phyloP scores from a whole-genome alignment of 208 protist species.

The Perkinsela sp. region DNA sequence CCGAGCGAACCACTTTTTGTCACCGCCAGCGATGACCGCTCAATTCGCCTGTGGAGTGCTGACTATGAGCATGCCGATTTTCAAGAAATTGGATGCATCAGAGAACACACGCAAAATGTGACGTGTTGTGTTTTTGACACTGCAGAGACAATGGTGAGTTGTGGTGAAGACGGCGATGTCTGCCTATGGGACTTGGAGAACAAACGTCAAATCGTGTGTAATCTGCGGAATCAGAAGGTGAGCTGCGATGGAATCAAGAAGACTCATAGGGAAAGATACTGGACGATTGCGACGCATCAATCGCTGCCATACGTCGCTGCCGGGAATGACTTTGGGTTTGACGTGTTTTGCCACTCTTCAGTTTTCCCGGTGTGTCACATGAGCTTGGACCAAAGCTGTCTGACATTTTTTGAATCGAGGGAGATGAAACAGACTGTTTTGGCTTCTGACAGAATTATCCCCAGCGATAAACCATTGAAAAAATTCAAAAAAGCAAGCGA shows the following conservation, averaged over 20 bases:
- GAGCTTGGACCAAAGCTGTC: constrained; percentile 5
- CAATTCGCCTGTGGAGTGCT: constrained; percentile 81
- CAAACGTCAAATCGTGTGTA: constrained; percentile 11
- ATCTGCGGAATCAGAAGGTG: neutral
- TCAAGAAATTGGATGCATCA: constrained; percentile 71
- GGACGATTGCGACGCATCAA: constrained; percentile 78
- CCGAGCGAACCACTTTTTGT: constrained; percentile 73
- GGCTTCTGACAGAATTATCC: too few species aligned
- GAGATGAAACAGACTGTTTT: constrained; percentile 1
- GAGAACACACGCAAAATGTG: constrained; percentile 90
- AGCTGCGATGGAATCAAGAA: too few species aligned
- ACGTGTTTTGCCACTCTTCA: constrained; percentile 90
- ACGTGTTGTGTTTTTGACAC: constrained; percentile 77
- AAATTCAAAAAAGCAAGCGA: constrained; percentile 5
- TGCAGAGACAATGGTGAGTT: constrained; percentile 81
- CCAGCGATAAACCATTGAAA: too few species aligned
- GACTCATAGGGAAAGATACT: too few species aligned
- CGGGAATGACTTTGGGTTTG: constrained; percentile 80
- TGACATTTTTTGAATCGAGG: constrained; percentile 13
- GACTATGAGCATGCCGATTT: constrained; percentile 29
- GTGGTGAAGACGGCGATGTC: constrained; percentile 78
- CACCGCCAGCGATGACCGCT: constrained; percentile 85
- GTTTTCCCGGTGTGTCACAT: constrained; percentile 65
- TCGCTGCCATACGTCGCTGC: constrained; percentile 80
- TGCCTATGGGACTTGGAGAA: constrained; percentile 67